Evolutionary conservation across 192 early-diverging fungal species (phyloP), one percentile per base, ranked within the genome.

Genomic region (Spinellus fusiger): DNA sequence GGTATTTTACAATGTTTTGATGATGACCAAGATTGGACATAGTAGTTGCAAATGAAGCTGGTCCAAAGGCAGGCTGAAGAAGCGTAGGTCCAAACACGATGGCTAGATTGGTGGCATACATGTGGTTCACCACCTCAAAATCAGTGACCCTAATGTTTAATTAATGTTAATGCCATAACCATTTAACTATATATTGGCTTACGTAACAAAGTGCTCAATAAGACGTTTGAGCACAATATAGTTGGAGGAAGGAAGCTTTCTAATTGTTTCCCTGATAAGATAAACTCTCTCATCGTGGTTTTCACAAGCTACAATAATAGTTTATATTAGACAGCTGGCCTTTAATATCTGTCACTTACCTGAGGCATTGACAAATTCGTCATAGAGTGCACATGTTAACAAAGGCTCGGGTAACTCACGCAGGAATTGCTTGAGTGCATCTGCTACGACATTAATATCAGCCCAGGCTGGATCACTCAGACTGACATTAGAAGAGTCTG

Each of bases 31-130:
- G 54, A 59, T 90, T 88, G 29, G 84, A 78, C 86, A 90, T 90
- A 13, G 84, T 77, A 7, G 71, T 73, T 48, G 79, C 70, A 54
- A 85, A 85, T 22, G 81, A 80, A 25, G 78, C 72, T 20, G 82
- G 77, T 0, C 83, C 83, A 2, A 81, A 83, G 5, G 70, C 73
- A 22, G 84, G 84, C 16, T 83, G 82, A 27, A 98, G 68, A 51
- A 98, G 70, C 15, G 92, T 94, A 0, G 95, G 95, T 1, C 93
- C 93, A 88, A 94, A 98, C n/a, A 98, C 89, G 66, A 98, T 93
- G 0, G 91, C 87, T 50, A 98, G 80, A 60, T 98, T 98, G 25
- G 80, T 82, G 7, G 86, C 84, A 59, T 88, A 88, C 95, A 98
- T 98, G 59, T 91, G 87, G 66, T 93, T 98, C 46, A 84, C 76